Evolutionary conservation across 2,329 filamentous ascomycete genomes (phyloP), one percentile per base, ranked within the genome.

Genomic region (Didymella keratinophila): DNA sequence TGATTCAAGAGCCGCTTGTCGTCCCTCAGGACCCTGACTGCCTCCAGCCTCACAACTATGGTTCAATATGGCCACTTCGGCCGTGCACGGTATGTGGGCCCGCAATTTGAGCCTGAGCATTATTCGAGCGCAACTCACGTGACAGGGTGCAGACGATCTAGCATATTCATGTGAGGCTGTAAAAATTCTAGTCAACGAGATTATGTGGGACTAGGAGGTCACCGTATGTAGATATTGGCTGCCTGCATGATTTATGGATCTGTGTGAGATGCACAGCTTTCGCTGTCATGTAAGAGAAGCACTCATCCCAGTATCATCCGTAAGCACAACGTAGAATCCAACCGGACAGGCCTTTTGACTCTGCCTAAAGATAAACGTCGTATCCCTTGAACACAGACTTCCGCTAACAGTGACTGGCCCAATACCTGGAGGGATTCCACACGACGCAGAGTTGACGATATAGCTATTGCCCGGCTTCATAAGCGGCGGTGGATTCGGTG

Each of bases 281-380:
- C n/a, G 39, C 20, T 42, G 12, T 5, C 14, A 32, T 14, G 10
- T 32, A 32, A 3, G 48, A 28, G 48, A 39, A 21, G 48, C 27
- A 23, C 37, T 14, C 12, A 8, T 27, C 27, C 27, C 48, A 9
- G 2, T 10, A 39, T 43, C 28, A 27, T 70, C 66, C 16, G 65
- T 72, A 12, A 71, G 54, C 6, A 71, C 54, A 42, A 71, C 67
- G 46, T 66, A 71, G 39, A 71, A 71, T 1, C 69, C 69, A 36
- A 70, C 10, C n/a, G 69, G 68, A 51, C 68, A 71, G 8, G 36
- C n/a, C 25, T 45, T 21, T 28, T 66, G 45, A 32, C 63, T 69
- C 60, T 71, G 68, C 55, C 61, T 62, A 32, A 68, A 71, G 27
- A 59, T 37, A 27, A 70, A 65, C 7, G 52, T 61, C 25, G 68